Base-by-base conservation (phyloP, 805 yeast genomes). In the Cyberlindnera misumaiensis region DNA sequence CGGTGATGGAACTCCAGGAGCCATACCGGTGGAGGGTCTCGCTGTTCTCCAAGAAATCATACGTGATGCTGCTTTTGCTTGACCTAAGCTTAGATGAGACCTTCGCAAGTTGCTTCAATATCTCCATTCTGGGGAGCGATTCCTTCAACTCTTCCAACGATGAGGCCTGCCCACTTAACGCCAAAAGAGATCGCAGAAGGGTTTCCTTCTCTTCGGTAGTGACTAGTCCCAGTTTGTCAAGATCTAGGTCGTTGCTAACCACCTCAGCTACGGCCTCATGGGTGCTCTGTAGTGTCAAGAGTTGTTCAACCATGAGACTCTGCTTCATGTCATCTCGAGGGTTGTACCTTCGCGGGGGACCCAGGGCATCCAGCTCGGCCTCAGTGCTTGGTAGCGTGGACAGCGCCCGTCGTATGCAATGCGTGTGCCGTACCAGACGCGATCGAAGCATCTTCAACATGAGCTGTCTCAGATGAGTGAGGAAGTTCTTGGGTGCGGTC, bases 331-430 rank as follows among this genome's bases (percentile, higher is more conserved):
- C 45, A 15, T 30, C 38, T 13, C 14, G 27, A 5, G 36, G 24
- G 14, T 37, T 37, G 13, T 42, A 31, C 9, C 28, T 35, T 4
- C 10, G 5, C 15, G 25, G 10, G 7, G 42, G 30, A 1, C 42
- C 41, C n/a, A 27, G 25, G 5, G 14, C 11, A 9, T 38, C 37
- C 20, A 45, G 32, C 11, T 45, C 49, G 3, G 31, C 27, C 26
- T 45, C 49, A 11, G 43, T 36, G 22, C 24, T 24, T 4, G 46
- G 46, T 0, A 40, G 38, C 11, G 17, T 11, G 3, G 49, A 37
- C n/a, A 53, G 27, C 6, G 55, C 46, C 4, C 51, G 44, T 26
- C 60, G 24, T 20, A 20, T 20, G 24, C 5, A 8, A 20, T 20
- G 24, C 24, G 8, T 8, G 8, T 8, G 24, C 24, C 24, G 24